Conservation (phyloP, 2,329 filamentous ascomycete species). For the Diaporthe nobilis region DNA sequence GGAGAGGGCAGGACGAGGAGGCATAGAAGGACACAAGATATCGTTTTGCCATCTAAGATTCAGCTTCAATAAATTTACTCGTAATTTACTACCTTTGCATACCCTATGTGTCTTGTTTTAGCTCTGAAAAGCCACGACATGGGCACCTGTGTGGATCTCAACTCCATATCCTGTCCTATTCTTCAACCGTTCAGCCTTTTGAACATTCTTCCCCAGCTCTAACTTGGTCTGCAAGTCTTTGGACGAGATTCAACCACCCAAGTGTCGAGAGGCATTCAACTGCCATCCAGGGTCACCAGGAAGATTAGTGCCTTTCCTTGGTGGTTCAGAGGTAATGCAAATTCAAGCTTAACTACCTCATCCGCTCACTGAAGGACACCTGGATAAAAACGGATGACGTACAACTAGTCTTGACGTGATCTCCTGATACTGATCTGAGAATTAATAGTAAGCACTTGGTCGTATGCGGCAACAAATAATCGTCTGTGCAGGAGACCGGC, state of each 20-base stretch:
- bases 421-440: too few species aligned
- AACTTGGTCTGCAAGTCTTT: neutral
- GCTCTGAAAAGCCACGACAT: neutral
- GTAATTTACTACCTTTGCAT: neutral
- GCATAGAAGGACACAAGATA: neutral
- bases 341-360: neutral
- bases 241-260: neutral
- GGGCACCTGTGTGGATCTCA: neutral
- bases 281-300: too few species aligned
- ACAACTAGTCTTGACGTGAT: neutral
- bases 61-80: neutral
- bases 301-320: neutral
- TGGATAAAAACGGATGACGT: neutral
- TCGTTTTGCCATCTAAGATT: neutral
- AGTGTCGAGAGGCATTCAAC: neutral
- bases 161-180: neutral
- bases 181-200: neutral
- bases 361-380: neutral
- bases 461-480: neutral
- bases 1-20: neutral
- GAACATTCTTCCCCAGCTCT: neutral
- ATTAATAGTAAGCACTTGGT: neutral
- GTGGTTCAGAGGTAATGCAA: neutral
- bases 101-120: neutral
- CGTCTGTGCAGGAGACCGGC: neutral